A percentile compares a stretch with the other conserved stretches of the same genome.
phyloP scores from a whole-genome alignment of 2,329 filamentous ascomycete species.

The Curvularia lunata region DNA sequence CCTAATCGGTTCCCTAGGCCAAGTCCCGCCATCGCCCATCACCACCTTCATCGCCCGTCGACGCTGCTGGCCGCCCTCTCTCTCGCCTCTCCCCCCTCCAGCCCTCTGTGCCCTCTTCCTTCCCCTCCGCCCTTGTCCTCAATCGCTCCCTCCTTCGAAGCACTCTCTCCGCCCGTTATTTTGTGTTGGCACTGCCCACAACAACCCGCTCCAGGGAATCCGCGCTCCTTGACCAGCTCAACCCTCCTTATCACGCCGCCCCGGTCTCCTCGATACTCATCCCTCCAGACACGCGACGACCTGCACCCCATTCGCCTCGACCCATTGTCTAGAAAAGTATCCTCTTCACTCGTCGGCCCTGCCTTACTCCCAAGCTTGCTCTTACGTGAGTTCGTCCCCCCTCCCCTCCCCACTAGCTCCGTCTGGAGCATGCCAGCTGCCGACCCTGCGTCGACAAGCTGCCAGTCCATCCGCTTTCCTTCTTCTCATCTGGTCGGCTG shows the following conservation, averaged over 20 bases:
- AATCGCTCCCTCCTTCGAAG: constrained; percentile 49
- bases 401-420: constrained; percentile 35
- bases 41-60: constrained; percentile 21
- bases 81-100: constrained; percentile 20
- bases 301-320: constrained; percentile 26
- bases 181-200: constrained; percentile 37
- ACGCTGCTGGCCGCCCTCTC: constrained; percentile 22
- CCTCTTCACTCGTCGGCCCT: constrained; percentile 31
- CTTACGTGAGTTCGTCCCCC: constrained; percentile 34
- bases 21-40: constrained; percentile 29
- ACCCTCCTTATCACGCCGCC: constrained; percentile 43
- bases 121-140: constrained; percentile 30
- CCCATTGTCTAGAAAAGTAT: constrained; percentile 42
- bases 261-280: constrained; percentile 15
- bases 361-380: constrained; percentile 27
- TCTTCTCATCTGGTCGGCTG: constrained; percentile 4
- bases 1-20: constrained; percentile 27
- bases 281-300: constrained; percentile 31
- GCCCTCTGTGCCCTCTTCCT: constrained; percentile 20
- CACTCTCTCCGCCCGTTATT: constrained; percentile 45
- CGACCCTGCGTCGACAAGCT: constrained; percentile 27
- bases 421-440: constrained; percentile 27
- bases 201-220: constrained; percentile 45
- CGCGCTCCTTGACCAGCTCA: constrained; percentile 47
- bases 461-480: constrained; percentile 11